Base-by-base conservation (phyloP, 2,329 filamentous ascomycete species). In the Macrophomina tecta region DNA sequence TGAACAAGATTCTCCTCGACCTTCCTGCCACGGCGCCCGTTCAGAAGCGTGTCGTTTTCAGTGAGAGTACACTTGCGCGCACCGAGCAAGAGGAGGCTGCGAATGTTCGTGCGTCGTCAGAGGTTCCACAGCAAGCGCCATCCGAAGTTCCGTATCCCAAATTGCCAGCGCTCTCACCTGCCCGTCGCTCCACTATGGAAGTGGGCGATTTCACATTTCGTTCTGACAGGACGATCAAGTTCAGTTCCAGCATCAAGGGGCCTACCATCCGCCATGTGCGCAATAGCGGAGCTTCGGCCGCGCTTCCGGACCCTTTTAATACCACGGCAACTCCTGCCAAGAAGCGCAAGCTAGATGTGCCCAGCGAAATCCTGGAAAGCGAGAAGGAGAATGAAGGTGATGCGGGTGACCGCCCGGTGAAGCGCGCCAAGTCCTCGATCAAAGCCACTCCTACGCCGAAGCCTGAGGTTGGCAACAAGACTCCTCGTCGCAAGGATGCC, bases 41-140 rank as follows among this genome's bases (percentile, higher is more conserved):
- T 30, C 91, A 89, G 77, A 97, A 96, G 81, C 88, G 87, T 75
- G 92, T 97, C 42, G 89, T 91, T 61, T 97, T 97, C 73, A 93
- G 91, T 0, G 90, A 89, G 0, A 89, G 88, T 68, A 89, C 89
- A 5, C 36, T 55, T 18, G 48, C 30, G 23, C 52, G 14, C n/a
- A 11, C 23, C 3, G 75, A 76, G 62, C 23, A 48, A 4, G 28
- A 9, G 8, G 38, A 28, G 8, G 73, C 76, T 70, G 77, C 77
- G 69, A 69, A 75, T 14, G n/a, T 11, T 56, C 73, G 73, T 30
- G 76, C 76, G 38, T 74, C 73, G 36, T 77, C 75, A 23, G 77
- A 79, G 46, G 69, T 75, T 23, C 74, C 65, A 9, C 70, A 78
- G 16, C 69, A 72, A 36, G 65, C 70, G 11, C 46, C 65, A 9